These are phyloP conservation scores for Vigna unguiculata DNA, from an alignment of 306 rosid genomes.

Conservation along the genomic window DNA sequence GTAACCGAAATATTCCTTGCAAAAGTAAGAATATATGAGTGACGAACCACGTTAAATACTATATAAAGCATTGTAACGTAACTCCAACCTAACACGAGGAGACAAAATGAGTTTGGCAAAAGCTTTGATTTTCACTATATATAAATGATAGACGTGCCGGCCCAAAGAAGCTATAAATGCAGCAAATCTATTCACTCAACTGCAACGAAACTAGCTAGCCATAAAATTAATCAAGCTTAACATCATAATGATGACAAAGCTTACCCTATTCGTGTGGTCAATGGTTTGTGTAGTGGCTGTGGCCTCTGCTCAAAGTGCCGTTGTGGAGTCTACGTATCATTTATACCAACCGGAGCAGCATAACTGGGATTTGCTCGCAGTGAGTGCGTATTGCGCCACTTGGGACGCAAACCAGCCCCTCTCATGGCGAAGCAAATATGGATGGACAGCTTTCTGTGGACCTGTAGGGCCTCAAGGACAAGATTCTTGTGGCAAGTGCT, in stretches of 20 bases:
- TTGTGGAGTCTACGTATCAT: conserved; percentile 64
- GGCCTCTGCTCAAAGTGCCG: conserved; percentile 62
- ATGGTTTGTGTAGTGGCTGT: conserved; percentile 36
- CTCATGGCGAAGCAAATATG: conserved; percentile 76
- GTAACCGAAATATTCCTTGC: too few species aligned
- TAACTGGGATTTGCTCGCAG: conserved; percentile 62
- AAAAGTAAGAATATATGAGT: too few species aligned
- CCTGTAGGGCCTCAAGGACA: conserved; percentile 65
- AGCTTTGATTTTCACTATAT: background rate
- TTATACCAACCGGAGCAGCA: conserved; percentile 64
- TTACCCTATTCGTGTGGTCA: background rate
- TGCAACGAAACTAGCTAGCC: background rate
- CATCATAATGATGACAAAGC: conserved; percentile 41
- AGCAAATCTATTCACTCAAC: background rate
- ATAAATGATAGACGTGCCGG: conserved; percentile 31
- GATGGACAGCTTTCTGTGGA: conserved; percentile 87
- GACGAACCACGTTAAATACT: conserved; percentile 1
- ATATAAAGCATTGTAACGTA: background rate
- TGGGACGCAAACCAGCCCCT: conserved; percentile 75
- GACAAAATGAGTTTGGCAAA: background rate
- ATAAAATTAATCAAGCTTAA: background rate
- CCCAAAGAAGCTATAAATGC: conserved; percentile 39
- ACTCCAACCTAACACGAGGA: background rate
- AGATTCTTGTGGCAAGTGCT: conserved; percentile 71
- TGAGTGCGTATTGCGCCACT: conserved; percentile 70